Conservation (phyloP, 176 grass and related monocot genomes). For the Urochloa ruziziensis region DNA sequence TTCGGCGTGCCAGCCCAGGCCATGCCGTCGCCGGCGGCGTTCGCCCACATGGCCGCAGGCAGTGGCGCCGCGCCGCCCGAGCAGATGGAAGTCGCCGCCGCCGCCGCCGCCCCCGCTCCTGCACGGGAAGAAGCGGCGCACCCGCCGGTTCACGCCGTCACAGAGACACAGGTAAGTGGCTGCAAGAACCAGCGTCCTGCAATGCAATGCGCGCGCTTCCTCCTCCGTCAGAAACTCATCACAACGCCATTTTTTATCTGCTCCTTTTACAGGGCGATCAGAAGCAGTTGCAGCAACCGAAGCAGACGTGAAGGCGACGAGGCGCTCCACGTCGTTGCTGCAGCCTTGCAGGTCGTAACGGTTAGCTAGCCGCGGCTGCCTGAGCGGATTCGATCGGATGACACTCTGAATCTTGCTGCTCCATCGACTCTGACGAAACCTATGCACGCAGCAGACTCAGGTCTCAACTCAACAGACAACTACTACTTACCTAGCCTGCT, state of each 20-base stretch:
- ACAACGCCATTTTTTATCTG: not conserved
- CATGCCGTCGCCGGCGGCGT: not conserved
- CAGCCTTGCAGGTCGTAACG: not conserved
- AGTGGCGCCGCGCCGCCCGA: not conserved
- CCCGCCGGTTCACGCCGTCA: not conserved
- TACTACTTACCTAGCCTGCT: not conserved
- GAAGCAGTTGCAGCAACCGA: not conserved
- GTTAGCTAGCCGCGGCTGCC: no score
- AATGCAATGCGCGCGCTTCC: no score
- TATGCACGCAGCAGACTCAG: not conserved
- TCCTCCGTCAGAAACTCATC: not conserved
- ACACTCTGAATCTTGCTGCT: not conserved
- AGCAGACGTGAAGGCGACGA: not conserved
- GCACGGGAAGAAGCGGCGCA: not conserved
- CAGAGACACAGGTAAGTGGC: not conserved
- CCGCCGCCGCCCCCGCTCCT: not conserved
- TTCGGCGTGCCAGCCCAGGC: not conserved
- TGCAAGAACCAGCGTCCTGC: not conserved
- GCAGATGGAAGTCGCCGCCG: not conserved
- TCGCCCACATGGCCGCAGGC: not conserved
- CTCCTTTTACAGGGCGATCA: not conserved
- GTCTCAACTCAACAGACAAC: no score
- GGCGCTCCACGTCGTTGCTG: not conserved
- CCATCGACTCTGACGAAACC: not conserved
- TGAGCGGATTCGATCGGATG: no score